phyloP scores from a whole-genome alignment of 2,329 filamentous ascomycete genomes.

The Alternaria alternata region DNA sequence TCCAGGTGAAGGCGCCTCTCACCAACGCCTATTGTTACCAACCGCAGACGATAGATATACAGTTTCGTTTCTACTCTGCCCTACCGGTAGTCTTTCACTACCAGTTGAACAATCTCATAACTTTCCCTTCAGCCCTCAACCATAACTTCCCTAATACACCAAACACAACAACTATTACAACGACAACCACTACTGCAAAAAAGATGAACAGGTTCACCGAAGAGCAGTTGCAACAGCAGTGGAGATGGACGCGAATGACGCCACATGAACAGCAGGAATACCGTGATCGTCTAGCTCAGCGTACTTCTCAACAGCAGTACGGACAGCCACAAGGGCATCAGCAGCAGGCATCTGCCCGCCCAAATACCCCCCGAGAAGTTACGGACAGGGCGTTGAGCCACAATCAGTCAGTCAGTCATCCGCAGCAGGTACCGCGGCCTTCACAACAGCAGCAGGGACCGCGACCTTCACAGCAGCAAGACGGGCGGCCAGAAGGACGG shows the following conservation, averaged over 20 bases:
- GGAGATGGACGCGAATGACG: neutral
- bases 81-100: neutral
- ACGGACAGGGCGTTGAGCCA: no score
- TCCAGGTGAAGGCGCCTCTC: neutral
- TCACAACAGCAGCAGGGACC: neutral
- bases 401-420: no score
- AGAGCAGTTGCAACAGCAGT: neutral
- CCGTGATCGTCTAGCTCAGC: neutral
- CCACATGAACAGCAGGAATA: neutral
- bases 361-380: no score
- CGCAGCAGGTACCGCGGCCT: neutral
- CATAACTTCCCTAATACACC: neutral
- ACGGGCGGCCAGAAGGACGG: neutral
- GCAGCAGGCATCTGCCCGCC: neutral
- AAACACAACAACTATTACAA: neutral
- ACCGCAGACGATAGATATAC: neutral
- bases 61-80: neutral
- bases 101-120: neutral
- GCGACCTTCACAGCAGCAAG: neutral
- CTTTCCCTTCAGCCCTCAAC: neutral
- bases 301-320: neutral
- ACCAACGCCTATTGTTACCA: neutral
- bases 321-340: neutral
- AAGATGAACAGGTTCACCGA: neutral
- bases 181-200: neutral